phyloP scores from a whole-genome alignment of 495 filamentous ascomycete species.

The Apodospora peruviana region DNA sequence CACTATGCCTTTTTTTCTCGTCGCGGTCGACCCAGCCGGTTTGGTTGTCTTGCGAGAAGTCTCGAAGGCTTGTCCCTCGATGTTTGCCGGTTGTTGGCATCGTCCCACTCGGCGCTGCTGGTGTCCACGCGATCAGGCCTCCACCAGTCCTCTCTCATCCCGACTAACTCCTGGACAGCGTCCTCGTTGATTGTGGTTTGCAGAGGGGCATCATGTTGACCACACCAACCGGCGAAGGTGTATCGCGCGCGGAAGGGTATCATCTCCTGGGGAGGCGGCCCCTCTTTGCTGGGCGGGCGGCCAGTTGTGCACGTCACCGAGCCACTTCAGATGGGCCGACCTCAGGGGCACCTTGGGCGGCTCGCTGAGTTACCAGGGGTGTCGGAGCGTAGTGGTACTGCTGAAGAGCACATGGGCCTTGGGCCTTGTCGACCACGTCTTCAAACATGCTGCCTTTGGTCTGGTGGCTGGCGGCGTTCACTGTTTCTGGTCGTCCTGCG shows the following conservation, averaged over 20 bases:
- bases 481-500: conserved; percentile 12
- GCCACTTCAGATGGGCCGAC: conserved; percentile 19
- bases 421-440: conserved; percentile 17
- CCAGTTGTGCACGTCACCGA: conserved; percentile 8
- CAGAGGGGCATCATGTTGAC: conserved; percentile 15
- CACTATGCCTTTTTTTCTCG: conserved; percentile 1
- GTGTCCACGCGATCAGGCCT: no score
- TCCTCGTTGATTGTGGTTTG: no score
- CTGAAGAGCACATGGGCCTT: conserved; percentile 21
- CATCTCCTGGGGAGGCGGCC: conserved; percentile 1
- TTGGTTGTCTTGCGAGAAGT: neutral
- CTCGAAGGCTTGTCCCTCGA: conserved; percentile 9
- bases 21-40: conserved; percentile 1
- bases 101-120: no score
- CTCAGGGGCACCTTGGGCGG: conserved; percentile 6
- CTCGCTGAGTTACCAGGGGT: conserved; percentile 5
- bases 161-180: no score
- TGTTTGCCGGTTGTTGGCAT: conserved; percentile 3
- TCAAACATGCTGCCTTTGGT: conserved; percentile 17
- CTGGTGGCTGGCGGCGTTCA: conserved; percentile 8
- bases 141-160: no score
- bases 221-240: conserved; percentile 3
- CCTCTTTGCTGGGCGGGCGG: conserved; percentile 6
- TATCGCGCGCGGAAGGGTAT: conserved; percentile 1
- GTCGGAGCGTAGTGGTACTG: conserved; percentile 14